Base-by-base conservation (phyloP, 805 yeast genomes). In the Starmera pachycereana region DNA sequence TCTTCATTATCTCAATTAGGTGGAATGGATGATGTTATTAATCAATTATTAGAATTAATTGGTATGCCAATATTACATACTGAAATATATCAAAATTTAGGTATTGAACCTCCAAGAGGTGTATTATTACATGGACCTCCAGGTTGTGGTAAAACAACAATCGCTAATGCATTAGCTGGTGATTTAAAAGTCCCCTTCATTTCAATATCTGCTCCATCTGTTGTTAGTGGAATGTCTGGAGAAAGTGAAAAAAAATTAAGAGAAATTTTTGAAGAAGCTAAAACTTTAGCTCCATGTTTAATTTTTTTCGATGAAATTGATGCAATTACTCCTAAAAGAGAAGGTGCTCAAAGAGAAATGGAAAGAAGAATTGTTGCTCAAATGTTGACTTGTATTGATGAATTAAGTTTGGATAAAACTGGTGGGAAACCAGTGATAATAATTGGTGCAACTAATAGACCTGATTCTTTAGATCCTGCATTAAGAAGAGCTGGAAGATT, bases 201-300 rank as follows among this genome's bases (percentile, higher is more conserved):
- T 13, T 81, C 83, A 35, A 71, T 92, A 1, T 83, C 95, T 25
- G 97, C 98, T 0, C 98, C 98, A 1, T 81, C 95, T 3, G 86
- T 92, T 8, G 97, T 92, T 0, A 85, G 96, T 45, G 98, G 98
- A 6, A 92, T 92, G 97, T 86, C 96, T n/a, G 98, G 98, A 34
- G 98, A 92, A 59, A 78, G 90, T 46, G 98, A 92, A 59, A 92
- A 92, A 66, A 89, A 90, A 55, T 69, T 92, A 18, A 71, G 98
- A 45, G 97, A 92, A 43, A 67, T 90, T 32, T 90, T 90, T 54
- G 96, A 88, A 32, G 97, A 92, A 56, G 98, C 98, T 4, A 81
- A 80, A 52, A 52, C 72, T 4, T 56, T 87, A 40, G 98, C 98
- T 1, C 98, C 98, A 8, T 89, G 97, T 60, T 63, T 92, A 27